Conservation (phyloP, 352 stramenopile species). For the Phytophthora pistaciae region DNA sequence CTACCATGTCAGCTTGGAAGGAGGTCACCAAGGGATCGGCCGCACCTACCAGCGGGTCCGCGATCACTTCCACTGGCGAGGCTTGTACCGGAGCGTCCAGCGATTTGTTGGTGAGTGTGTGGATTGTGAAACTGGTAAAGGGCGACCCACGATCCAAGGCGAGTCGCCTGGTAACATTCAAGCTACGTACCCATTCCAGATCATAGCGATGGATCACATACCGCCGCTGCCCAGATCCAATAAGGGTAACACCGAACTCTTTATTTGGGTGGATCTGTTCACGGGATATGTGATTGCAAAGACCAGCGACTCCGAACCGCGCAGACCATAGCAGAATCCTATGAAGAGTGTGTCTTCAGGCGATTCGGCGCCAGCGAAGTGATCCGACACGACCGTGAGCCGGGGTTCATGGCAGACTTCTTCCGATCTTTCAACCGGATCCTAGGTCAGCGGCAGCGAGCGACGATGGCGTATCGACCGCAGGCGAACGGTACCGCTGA, state of each 20-base stretch:
- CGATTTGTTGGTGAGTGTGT: background rate
- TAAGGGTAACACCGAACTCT: background rate
- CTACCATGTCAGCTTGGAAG: background rate
- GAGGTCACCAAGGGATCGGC: background rate
- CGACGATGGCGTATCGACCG: too few species aligned
- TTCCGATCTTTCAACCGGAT: too few species aligned
- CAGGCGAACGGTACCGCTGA: too few species aligned
- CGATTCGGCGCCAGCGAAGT: too few species aligned
- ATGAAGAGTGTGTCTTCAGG: too few species aligned
- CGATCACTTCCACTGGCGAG: background rate
- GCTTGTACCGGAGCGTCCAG: background rate
- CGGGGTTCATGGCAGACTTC: too few species aligned
- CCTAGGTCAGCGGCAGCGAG: too few species aligned
- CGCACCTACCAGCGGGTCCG: background rate
- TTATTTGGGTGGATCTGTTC: background rate
- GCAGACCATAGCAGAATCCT: too few species aligned
- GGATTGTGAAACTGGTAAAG: background rate
- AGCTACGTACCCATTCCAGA: background rate
- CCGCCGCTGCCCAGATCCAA: background rate
- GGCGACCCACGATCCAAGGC: background rate
- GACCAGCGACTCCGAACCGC: too few species aligned
- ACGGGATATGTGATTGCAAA: background rate
- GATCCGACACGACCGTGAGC: too few species aligned
- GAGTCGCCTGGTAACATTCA: background rate
- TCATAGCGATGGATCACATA: background rate